Evolutionary conservation across 164 flowering plant species (phyloP).

Genomic region (Aristolochia fimbriata): DNA sequence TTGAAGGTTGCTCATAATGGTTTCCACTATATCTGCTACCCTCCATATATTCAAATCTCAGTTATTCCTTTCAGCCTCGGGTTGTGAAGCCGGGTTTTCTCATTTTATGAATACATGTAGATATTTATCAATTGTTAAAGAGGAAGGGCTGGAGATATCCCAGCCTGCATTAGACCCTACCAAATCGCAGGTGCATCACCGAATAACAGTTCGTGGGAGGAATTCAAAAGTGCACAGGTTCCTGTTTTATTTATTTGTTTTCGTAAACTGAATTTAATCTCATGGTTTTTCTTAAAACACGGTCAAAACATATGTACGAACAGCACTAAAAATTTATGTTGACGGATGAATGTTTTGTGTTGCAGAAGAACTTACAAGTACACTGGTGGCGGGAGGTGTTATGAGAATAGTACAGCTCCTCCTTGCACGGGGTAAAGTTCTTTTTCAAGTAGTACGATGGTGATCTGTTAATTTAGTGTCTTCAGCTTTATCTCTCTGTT

Average conservation of each 20-base stretch:
- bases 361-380: constrained; percentile 63
- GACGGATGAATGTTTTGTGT: constrained; percentile 1
- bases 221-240: constrained; percentile 71
- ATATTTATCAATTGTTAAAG: constrained; percentile 56
- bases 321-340: no score
- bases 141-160: constrained; percentile 89
- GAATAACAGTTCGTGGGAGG: constrained; percentile 55
- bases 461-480: no score
- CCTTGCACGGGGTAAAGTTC: constrained; percentile 76
- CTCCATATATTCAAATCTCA: no score
- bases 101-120: constrained; percentile 22
- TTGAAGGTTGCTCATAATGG: no score
- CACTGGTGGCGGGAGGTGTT: constrained; percentile 54
- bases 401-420: constrained; percentile 61
- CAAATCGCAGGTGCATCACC: constrained; percentile 77
- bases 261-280: background rate
- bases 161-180: constrained; percentile 85
- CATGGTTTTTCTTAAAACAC: background rate
- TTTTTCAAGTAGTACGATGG: no score
- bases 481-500: no score
- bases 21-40: no score
- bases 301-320: no score
- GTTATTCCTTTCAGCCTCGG: no score
- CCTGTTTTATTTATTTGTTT: constrained; percentile 3
- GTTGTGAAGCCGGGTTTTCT: background rate